Evolutionary conservation across 805 yeast species (phyloP), one percentile per base, ranked within the genome.

Genomic region (Teunomyces gatunensis): DNA sequence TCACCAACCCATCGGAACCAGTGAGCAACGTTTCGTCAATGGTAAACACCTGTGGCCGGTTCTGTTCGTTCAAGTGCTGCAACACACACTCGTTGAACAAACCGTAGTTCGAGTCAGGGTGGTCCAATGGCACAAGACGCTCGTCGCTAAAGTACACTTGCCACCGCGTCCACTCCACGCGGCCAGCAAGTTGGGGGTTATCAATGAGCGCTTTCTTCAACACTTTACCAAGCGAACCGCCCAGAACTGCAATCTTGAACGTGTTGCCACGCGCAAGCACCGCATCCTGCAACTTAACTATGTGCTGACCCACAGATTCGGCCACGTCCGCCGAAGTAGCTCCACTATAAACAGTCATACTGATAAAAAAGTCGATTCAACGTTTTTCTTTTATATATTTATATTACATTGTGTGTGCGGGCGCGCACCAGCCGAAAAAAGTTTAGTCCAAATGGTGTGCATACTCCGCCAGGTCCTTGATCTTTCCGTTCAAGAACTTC

Each of bases 391-490:
- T 15, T 5, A 15, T 7, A 4, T 20, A 23, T n/a, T n/a, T 20
- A 20, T 37, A 10, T 18, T 33, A 25, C 27, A 25, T 23, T 25
- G 18, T 32, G 34, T n/a, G n/a, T n/a, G n/a, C n/a, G n/a, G n/a
- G n/a, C n/a, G n/a, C 34, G 34, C 34, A 9, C 34, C 34, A 32
- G 18, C 18, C 18, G 34, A 32, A 32, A 32, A 32, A 32, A 30
- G 17, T n/a, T 13, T 6, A 80, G 28, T 88, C 96, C 21, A 87
- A 81, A 55, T 82, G 75, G 55, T 87, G 92, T 9, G 96, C 79
- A 65, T 90, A 94, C 60, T 94, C 99, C 2, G 97, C 96, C 50
- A 86, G 81, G 59, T 94, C 99, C 62, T 85, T 86, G 45, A 94
- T 77, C 65, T 92, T 90, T 27, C 78, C 69, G 59, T 82, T 81